Evolutionary conservation across 345 rosid species (phyloP).

Genomic region (Psidium guajava): DNA sequence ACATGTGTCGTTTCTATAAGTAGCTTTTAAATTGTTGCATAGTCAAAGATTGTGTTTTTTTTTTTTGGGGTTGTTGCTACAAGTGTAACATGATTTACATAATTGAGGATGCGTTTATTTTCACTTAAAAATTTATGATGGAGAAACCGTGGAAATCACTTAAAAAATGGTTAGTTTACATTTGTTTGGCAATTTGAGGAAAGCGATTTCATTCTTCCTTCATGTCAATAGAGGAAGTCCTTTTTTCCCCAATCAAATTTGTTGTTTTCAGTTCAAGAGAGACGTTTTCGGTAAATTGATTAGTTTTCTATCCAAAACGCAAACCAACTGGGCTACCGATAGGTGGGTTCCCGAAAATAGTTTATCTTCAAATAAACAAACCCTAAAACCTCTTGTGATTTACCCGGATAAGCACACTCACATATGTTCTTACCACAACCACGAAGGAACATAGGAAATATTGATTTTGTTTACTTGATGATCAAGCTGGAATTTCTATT

Average conservation of each 20-base stretch:
- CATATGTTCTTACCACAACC: accelerated
- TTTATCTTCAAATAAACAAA: accelerated
- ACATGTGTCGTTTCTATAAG: not conserved
- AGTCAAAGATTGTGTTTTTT: not conserved
- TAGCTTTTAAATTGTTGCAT: not conserved
- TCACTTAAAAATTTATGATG: not conserved
- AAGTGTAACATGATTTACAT: not conserved
- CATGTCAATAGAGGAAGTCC: not conserved
- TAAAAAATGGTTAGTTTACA: not conserved
- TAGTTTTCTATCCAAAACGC: not conserved
- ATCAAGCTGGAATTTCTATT: not conserved
- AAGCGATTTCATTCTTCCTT: not conserved
- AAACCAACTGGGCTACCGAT: no score
- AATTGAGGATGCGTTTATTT: not conserved
- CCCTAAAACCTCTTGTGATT: not conserved
- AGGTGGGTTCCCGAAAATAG: accelerated
- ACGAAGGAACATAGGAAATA: not conserved
- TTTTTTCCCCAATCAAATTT: not conserved
- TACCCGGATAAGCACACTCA: accelerated
- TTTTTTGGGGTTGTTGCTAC: not conserved
- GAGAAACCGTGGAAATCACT: accelerated
- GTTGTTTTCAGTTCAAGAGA: not conserved
- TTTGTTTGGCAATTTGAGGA: not conserved
- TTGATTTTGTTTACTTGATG: not conserved
- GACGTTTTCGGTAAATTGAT: not conserved